phyloP scores from a whole-genome alignment of 306 rosid species.

The Casuarina cunninghamiana region DNA sequence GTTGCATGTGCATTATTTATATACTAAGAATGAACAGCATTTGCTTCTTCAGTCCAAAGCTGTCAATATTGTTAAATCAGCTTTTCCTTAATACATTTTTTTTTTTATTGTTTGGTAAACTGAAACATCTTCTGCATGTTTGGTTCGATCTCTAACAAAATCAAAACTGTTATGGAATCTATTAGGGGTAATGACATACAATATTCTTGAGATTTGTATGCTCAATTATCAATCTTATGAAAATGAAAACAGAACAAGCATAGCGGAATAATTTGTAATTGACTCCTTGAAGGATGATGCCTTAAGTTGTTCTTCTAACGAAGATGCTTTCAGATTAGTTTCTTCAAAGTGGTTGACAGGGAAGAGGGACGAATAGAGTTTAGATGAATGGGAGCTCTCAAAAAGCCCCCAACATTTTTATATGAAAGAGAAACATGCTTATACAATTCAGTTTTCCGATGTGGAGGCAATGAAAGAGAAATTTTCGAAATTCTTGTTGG shows the following conservation, averaged over 20 bases:
- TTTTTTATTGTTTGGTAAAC: not conserved
- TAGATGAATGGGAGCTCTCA: conserved; percentile 71
- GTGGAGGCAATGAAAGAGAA: conserved; percentile 84
- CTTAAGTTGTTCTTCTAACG: conserved; percentile 25
- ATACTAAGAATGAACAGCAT: not conserved
- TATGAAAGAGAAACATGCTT: conserved; percentile 60
- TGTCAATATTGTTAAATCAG: conserved; percentile 6
- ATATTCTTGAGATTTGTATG: too few species aligned
- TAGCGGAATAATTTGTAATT: conserved; percentile 77
- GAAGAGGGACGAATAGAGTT: conserved; percentile 57
- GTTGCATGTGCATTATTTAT: not conserved
- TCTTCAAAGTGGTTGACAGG: conserved; percentile 71
- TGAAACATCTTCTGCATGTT: not conserved
- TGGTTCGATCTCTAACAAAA: too few species aligned
- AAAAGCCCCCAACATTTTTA: conserved; percentile 57
- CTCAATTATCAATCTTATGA: conserved; percentile 26
- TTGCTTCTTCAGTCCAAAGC: too few species aligned
- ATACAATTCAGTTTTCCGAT: conserved; percentile 52
- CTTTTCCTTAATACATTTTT: conserved; percentile 4
- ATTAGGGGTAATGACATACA: too few species aligned
- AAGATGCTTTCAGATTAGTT: conserved; percentile 77
- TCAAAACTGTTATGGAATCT: too few species aligned
- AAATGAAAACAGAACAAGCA: conserved; percentile 74
- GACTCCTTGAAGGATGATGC: conserved; percentile 13
- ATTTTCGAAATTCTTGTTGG: conserved; percentile 75